Percentiles rank a stretch among this genome's conserved stretches.
These are phyloP conservation scores for Pedinophyceae sp. DNA, from an alignment of 139 green algal genomes.

Conservation along the genomic window DNA sequence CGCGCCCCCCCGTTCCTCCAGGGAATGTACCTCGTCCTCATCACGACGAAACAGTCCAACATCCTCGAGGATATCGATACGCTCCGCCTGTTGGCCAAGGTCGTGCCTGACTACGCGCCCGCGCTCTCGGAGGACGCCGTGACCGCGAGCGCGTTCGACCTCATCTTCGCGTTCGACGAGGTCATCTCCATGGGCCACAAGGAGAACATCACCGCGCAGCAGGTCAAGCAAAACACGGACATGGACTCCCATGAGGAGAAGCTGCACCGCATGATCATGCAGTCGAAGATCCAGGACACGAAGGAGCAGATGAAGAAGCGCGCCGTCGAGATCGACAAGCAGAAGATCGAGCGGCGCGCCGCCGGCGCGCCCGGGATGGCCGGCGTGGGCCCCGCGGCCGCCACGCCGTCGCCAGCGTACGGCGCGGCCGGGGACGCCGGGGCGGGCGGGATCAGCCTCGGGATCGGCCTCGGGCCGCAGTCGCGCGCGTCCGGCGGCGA, in stretches of 20 bases:
- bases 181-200: constrained; percentile 88
- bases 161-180: constrained; percentile 99
- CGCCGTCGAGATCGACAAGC: constrained; percentile 86
- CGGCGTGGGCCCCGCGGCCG: constrained; percentile 7
- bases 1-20: constrained; percentile 29
- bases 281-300: constrained; percentile 60
- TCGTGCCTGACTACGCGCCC: constrained; percentile 74
- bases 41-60: constrained; percentile 97
- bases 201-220: constrained; percentile 66
- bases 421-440: no score
- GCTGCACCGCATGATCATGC: constrained; percentile 98
- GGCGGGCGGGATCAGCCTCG: constrained; percentile 1
- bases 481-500: neutral
- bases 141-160: constrained; percentile 67
- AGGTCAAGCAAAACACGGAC: constrained; percentile 88
- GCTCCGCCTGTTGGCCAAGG: constrained; percentile 85
- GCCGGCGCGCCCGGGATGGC: neutral
- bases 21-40: constrained; percentile 87
- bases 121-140: constrained; percentile 75
- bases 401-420: constrained; percentile 4
- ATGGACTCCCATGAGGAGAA: constrained; percentile 99
- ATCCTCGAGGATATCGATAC: constrained; percentile 98
- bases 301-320: constrained; percentile 60
- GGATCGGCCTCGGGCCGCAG: neutral
- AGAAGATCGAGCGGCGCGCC: constrained; percentile 50